These are phyloP conservation scores for Apophysomyces elegans DNA, from an alignment of 371 early-diverging fungal genomes.

Conservation along the genomic window DNA sequence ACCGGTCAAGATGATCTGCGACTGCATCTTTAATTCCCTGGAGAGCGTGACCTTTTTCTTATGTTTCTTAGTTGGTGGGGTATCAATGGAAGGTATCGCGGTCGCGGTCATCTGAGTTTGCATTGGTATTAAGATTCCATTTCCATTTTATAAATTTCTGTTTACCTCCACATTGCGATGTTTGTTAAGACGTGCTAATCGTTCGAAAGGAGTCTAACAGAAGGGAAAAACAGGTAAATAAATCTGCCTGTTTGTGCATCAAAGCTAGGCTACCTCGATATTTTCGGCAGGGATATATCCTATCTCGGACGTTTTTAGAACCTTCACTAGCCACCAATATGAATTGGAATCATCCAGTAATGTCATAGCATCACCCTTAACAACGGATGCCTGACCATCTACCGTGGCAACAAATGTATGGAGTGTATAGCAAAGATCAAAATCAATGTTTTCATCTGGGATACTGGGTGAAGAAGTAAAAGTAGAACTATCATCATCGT, in stretches of 20 bases:
- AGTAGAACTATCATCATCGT: conserved; percentile 53
- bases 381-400: conserved; percentile 93
- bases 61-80: conserved; percentile 16
- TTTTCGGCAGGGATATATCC: conserved; percentile 98
- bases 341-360: conserved; percentile 93
- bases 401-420: conserved; percentile 94
- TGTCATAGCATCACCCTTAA: conserved; percentile 86
- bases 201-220: conserved; percentile 83
- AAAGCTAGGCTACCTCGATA: conserved; percentile 70
- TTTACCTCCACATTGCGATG: conserved; percentile 75
- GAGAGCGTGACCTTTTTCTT: conserved; percentile 26
- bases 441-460: conserved; percentile 79
- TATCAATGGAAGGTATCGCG: conserved; percentile 7
- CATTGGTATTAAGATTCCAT: conserved; percentile 3
- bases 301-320: conserved; percentile 83
- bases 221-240: conserved; percentile 11
- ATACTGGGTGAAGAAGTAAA: conserved; percentile 56
- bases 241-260: conserved; percentile 9
- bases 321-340: conserved; percentile 97
- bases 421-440: conserved; percentile 84
- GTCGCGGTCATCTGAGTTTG: conserved; percentile 2
- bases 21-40: conserved; percentile 26
- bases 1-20: conserved; percentile 32
- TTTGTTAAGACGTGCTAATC: conserved; percentile 88
- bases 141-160: background rate